Evolutionary conservation across 1,284 basidiomycete species (phyloP), one percentile per base, ranked within the genome.

Genomic region (Fomitopsis schrenkii): DNA sequence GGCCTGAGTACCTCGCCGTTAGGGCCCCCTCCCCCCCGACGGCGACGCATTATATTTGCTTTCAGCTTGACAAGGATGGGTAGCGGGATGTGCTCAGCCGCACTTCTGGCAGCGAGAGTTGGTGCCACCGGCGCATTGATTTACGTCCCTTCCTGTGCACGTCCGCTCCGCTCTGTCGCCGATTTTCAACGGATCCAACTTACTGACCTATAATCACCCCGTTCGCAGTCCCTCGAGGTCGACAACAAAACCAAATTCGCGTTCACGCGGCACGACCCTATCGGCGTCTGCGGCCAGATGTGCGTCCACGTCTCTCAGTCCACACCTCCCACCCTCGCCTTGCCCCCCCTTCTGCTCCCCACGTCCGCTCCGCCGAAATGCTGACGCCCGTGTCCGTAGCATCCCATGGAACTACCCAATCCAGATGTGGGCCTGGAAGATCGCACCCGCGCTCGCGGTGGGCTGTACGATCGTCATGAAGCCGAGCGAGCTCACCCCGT

Each of bases 391-490:
- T 50, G 60, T 59, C 54, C 57, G 48, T 30, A 93, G 91, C 67
- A 93, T 94, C 65, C 92, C 92, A 12, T 94, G 91, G 91, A 95
- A 96, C 77, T 96, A 95, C 74, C 95, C 94, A 15, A 90, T 97
- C 72, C 85, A 85, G 67, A 95, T 96, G 93, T 93, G 92, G 88
- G 80, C 89, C 9, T 96, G 94, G 93, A 96, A 96, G 77, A 83
- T 95, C 57, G 94, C 88, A 9, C 95, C 95, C 33, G 95, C 95
- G 4, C 83, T 97, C 58, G 94, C 95, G 7, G 87, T 87, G 46
- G 93, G 93, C 55, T 94, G 93, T 75, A 90, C 90, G 14, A 88
- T 95, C 68, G 90, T 95, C 63, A 90, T 95, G 88, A 94, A 98
- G 76, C 93, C 95, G 9, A 93, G 94, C 40, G 95, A 98, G 76